Evolutionary conservation across 768 basidiomycete species (phyloP).

Genomic region (Mycena metata): DNA sequence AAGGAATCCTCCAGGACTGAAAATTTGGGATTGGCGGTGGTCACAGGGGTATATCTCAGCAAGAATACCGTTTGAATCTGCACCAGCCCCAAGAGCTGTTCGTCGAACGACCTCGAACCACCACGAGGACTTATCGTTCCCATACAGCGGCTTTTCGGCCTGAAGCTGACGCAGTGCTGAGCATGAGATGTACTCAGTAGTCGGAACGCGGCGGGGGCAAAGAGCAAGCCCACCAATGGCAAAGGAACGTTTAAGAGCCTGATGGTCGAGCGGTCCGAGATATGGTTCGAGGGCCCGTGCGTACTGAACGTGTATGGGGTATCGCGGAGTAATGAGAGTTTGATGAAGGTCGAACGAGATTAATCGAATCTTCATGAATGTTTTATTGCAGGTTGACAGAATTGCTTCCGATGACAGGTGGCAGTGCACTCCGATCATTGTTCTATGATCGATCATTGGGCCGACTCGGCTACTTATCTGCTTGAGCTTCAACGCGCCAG

Average conservation of each 20-base stretch:
- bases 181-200: slow-evolving; percentile 16
- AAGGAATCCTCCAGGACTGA: slow-evolving; percentile 69
- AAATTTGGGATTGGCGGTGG: neutral
- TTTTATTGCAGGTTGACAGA: neutral
- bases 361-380: slow-evolving; percentile 58
- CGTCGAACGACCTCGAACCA: slow-evolving; percentile 83
- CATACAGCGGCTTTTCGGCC: slow-evolving; percentile 70
- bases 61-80: slow-evolving; percentile 64
- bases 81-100: slow-evolving; percentile 84
- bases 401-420: neutral
- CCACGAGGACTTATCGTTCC: slow-evolving; percentile 69
- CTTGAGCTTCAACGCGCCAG: too few relatives aligned
- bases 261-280: slow-evolving; percentile 71
- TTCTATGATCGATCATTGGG: too few relatives aligned
- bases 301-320: slow-evolving; percentile 76
- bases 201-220: neutral
- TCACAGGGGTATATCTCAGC: slow-evolving; percentile 28
- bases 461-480: too few relatives aligned
- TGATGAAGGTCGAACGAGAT: slow-evolving; percentile 86
- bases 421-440: slow-evolving; percentile 4
- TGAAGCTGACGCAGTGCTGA: slow-evolving; percentile 64
- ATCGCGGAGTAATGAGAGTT: slow-evolving; percentile 79
- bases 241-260: slow-evolving; percentile 69
- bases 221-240: slow-evolving; percentile 58
- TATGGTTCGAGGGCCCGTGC: slow-evolving; percentile 75